Evolutionary conservation across 2,329 filamentous ascomycete species (phyloP), one percentile per base, ranked within the genome.

Genomic region (Tolypocladium endophyticum): DNA sequence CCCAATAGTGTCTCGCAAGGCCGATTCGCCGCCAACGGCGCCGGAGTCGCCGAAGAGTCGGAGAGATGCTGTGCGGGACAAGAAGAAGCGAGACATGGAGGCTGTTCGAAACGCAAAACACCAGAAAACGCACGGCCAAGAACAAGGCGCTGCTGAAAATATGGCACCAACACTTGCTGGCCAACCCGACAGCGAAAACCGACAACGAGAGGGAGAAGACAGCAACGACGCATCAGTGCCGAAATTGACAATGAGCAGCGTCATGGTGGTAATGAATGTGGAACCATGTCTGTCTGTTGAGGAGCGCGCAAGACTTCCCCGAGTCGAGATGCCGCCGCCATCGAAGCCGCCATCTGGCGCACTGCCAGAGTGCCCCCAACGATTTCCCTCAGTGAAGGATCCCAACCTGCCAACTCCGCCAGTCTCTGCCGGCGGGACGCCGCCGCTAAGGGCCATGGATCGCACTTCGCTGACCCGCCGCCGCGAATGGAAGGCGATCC

Each of bases 201-300:
- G 20, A 36, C 20, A 9, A 16, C 50, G 8, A 36, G 50, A 8
- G 0, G 5, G 23, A 14, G 9, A 33, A 11, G n/a, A 3, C 25
- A 25, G 23, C 38, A 20, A 35, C 6, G 30, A 39, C 16, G 18
- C 33, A 38, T 47, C 36, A 16, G 23, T 35, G 16, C 55, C 47
- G n/a, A 62, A 65, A 1, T 52, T 64, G 16, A 70, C 68, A 6
- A 64, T 77, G 28, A 72, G 69, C 33, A 66, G 71, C 39, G 71
- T 79, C 50, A 74, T 78, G 69, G 74, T 76, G 3, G 72, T 77
- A 1, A 68, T 69, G 18, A 68, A 75, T 30, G 63, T 76, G n/a
- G 62, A 72, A 28, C 74, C 73, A 16, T 69, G 65, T 1, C 63
- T 67, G 18, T 59, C 62, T 6, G 61, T 61, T 1, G 58, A 61